Evolutionary conservation across 306 rosid species (phyloP), one percentile per base, ranked within the genome.

Genomic region (Bauhinia variegata): DNA sequence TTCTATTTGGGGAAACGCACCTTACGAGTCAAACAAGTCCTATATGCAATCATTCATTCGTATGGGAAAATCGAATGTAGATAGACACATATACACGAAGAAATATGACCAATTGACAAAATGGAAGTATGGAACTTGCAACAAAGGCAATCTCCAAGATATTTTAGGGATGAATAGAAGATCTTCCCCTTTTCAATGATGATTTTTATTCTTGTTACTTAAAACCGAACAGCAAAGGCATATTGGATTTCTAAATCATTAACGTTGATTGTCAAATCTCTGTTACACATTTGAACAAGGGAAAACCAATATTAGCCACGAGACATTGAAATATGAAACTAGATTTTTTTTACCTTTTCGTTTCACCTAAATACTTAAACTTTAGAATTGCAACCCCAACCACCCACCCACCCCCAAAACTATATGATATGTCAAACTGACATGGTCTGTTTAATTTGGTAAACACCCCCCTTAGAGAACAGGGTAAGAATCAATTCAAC

Each of bases 91-190:
- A 53, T 37, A 65, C 9, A 51, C 47, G 5, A 67, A 38, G 64
- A 61, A 63, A 39, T 19, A 54, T 10, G 32, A 55, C 48, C 68
- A 4, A 23, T 17, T 13, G 19, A 39, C 34, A 49, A 51, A 39
- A 61, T n/a, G 39, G 41, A 8, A 54, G 23, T 57, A 14, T 30
- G 53, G 39, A 23, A 36, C 60, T n/a, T 41, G 17, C 11, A n/a
- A 70, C 14, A 54, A 55, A 31, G 64, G 37, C 42, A 55, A 46
- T 23, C 50, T 68, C 33, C 39, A 23, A 68, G 46, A 60, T 53
- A 16, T 65, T 44, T 57, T 23, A 65, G 55, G 19, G 28, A 18
- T 51, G 59, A 18, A 55, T 44, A 57, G 47, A 17, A 30, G n/a
- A 54, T 17, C 15, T 44, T 66, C 51, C 42, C 8, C 42, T 49